phyloP scores from a whole-genome alignment of 1,139 yeast genomes.

The Debaryomyces singareniensis region DNA sequence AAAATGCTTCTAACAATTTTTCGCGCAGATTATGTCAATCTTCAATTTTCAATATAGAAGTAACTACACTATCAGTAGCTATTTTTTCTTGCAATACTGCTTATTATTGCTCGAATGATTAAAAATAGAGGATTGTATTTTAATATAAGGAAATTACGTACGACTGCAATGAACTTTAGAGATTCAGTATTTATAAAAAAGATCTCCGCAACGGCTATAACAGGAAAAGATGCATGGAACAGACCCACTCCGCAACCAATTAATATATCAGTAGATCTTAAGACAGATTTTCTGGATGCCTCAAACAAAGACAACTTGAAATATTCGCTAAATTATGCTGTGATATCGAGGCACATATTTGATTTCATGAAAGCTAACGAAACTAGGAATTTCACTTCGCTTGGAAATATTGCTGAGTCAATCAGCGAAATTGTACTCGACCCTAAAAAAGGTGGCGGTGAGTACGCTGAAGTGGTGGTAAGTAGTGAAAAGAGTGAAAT shows the following conservation, averaged over 20 bases:
- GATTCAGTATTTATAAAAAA: slow-evolving; percentile 57
- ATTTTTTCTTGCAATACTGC: too few species aligned
- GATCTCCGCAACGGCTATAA: slow-evolving; percentile 55
- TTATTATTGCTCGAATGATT: too few species aligned
- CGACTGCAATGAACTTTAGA: too few species aligned
- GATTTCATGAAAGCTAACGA: slow-evolving; percentile 43
- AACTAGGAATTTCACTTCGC: slow-evolving; percentile 42
- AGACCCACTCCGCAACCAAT: slow-evolving; percentile 68
- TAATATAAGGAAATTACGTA: too few species aligned
- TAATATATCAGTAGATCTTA: slow-evolving; percentile 49
- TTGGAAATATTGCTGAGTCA: slow-evolving; percentile 52
- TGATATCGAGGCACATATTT: slow-evolving; percentile 57
- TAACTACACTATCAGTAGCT: too few species aligned
- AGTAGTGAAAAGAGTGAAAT: slow-evolving; percentile 49
- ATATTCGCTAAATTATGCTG: slow-evolving; percentile 84
- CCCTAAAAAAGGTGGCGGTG: slow-evolving; percentile 46
- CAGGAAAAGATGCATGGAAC: slow-evolving; percentile 76
- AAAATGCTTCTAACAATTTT: too few species aligned
- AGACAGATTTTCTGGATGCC: slow-evolving; percentile 66
- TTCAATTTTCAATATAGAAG: too few species aligned
- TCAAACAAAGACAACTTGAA: slow-evolving; percentile 71
- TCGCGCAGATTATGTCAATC: too few species aligned
- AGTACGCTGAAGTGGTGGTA: slow-evolving; percentile 38
- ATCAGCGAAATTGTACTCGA: slow-evolving; percentile 45
- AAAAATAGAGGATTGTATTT: too few species aligned